A percentile compares a stretch with the other conserved stretches of the same genome.
Evolutionary conservation across 495 filamentous ascomycete species (phyloP).

Genomic region (Sabuloglossum arenarium): DNA sequence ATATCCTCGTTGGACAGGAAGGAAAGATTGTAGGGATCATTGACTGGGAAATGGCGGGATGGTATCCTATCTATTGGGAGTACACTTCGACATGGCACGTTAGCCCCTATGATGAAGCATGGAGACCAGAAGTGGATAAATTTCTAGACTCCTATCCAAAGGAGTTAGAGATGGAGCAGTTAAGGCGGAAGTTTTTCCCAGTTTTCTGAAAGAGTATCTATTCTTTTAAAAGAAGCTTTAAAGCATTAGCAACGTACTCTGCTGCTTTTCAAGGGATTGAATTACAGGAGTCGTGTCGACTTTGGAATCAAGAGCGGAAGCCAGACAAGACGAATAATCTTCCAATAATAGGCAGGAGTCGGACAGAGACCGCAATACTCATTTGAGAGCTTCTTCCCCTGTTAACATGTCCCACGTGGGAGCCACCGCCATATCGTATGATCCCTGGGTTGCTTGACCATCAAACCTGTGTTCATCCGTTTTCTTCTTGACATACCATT

Average conservation of each 20-base stretch:
- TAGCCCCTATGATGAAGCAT: constrained; percentile 26
- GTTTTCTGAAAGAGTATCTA: too few relatives aligned
- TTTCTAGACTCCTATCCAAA: constrained; percentile 25
- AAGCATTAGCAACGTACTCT: too few relatives aligned
- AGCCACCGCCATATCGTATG: constrained; percentile 12
- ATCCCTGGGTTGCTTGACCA: constrained; percentile 2
- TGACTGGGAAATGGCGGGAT: constrained; percentile 31
- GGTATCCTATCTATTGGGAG: constrained; percentile 27
- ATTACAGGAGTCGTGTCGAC: neutral
- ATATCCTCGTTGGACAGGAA: constrained; percentile 13
- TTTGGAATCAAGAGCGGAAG: neutral
- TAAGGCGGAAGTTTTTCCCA: constrained; percentile 19
- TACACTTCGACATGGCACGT: constrained; percentile 26
- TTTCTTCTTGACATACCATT: constrained; percentile 15
- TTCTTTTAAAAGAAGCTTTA: too few relatives aligned
- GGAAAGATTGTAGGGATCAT: constrained; percentile 24
- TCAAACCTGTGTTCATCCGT: constrained; percentile 19
- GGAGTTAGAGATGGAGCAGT: constrained; percentile 26
- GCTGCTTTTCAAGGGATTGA: neutral
- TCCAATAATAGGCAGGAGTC: neutral
- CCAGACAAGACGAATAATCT: neutral
- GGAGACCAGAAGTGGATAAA: constrained; percentile 26
- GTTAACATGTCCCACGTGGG: constrained; percentile 21
- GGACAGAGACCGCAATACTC: neutral
- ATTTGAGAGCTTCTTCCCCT: constrained; percentile 15